Conservation (phyloP, 2,329 filamentous ascomycete genomes). For the Ascosphaera acerosa region DNA sequence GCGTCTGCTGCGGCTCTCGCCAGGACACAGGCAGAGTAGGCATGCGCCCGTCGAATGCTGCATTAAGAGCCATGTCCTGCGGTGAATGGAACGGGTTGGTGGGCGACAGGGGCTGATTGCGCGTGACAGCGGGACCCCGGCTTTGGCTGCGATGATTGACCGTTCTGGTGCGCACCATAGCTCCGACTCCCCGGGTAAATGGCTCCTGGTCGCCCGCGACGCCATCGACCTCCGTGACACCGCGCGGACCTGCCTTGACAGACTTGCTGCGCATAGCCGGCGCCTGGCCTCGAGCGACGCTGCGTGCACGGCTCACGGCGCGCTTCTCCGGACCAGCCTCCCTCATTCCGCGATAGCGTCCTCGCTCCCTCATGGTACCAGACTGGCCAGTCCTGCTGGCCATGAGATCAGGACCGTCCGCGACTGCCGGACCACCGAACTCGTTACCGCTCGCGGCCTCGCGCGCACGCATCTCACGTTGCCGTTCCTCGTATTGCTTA, state of each 20-base stretch:
- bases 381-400: not conserved
- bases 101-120: not conserved
- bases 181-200: not conserved
- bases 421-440: not conserved
- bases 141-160: not conserved
- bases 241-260: not conserved
- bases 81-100: not conserved
- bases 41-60: not conserved
- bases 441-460: conserved; percentile 5
- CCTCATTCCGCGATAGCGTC: not conserved
- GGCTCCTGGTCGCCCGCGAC: not conserved
- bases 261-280: not conserved
- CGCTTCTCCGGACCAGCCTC: not conserved
- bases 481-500: conserved; percentile 16
- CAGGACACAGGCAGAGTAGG: not conserved
- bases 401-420: not conserved
- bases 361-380: not conserved
- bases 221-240: not conserved
- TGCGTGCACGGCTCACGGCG: not conserved
- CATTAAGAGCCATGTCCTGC: not conserved
- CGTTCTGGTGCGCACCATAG: not conserved
- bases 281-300: not conserved
- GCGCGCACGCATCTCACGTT: conserved; percentile 16
- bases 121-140: not conserved
- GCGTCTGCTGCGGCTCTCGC: conserved; percentile 2